These are phyloP conservation scores for Talaromyces trachyspermus DNA, from an alignment of 495 filamentous ascomycete species.

Conservation along the genomic window DNA sequence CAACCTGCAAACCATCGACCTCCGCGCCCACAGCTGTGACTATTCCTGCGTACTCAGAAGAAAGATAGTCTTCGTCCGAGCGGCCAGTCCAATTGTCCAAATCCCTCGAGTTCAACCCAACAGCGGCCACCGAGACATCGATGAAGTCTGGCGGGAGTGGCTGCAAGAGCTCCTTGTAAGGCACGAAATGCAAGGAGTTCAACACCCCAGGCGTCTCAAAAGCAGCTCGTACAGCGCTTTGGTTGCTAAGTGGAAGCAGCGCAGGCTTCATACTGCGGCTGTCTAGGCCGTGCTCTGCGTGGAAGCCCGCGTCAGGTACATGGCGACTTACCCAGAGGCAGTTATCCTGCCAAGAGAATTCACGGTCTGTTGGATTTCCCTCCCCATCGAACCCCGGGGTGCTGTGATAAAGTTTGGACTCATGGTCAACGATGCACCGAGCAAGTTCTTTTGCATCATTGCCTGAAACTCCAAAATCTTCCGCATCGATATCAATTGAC, in stretches of 20 bases:
- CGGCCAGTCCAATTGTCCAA: conserved; percentile 11
- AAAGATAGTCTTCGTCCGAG: conserved; percentile 20
- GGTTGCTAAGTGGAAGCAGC: no score
- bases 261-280: no score
- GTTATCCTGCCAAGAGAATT: background rate
- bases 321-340: background rate
- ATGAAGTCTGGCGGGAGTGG: conserved; percentile 13
- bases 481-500: background rate
- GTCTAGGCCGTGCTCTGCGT: no score
- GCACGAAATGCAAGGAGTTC: background rate
- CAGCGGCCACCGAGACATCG: conserved; percentile 33
- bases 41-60: conserved; percentile 46
- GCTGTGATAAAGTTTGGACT: background rate
- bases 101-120: conserved; percentile 26
- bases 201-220: background rate
- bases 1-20: conserved; percentile 39
- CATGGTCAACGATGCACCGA: background rate
- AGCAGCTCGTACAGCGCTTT: background rate
- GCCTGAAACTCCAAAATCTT: no score
- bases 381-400: no score
- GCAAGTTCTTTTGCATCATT: background rate
- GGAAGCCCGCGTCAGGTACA: background rate
- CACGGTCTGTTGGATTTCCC: background rate
- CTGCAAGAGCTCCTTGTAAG: background rate
- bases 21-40: conserved; percentile 42